A percentile compares a stretch with the other conserved stretches of the same genome.
Conservation (phyloP, 345 rosid genomes). For the Hypericum androsaemum region DNA sequence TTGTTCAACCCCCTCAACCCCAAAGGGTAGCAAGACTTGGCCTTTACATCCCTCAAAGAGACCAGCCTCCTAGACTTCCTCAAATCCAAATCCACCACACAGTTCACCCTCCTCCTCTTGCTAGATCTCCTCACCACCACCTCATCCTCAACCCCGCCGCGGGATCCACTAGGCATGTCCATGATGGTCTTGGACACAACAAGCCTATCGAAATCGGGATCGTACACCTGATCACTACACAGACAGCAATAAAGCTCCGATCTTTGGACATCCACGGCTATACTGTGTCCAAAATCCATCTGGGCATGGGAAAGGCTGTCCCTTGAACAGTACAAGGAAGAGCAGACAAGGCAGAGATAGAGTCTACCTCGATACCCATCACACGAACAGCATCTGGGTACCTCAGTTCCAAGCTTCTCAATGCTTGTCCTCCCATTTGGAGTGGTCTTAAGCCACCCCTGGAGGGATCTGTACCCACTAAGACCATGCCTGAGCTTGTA, state of each 20-base stretch:
- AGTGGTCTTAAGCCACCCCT: constrained; percentile 32
- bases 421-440: constrained; percentile 45
- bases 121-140: constrained; percentile 14
- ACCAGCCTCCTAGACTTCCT: constrained; percentile 31
- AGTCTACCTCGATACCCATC: constrained; percentile 32
- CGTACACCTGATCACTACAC: constrained; percentile 24
- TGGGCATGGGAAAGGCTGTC: constrained; percentile 16
- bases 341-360: constrained; percentile 18
- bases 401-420: constrained; percentile 17
- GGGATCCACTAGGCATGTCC: constrained; percentile 13
- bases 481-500: constrained; percentile 60
- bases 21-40: constrained; percentile 20
- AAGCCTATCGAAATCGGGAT: constrained; percentile 23
- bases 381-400: constrained; percentile 62
- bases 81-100: constrained; percentile 37
- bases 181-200: constrained; percentile 15
- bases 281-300: constrained; percentile 14
- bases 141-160: constrained; percentile 8
- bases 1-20: constrained; percentile 27
- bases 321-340: constrained; percentile 13
- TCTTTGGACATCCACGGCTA: constrained; percentile 21
- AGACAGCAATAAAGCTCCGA: constrained; percentile 23
- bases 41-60: constrained; percentile 16
- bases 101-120: constrained; percentile 25
- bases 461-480: constrained; percentile 44